A percentile compares a stretch with the other conserved stretches of the same genome.
These are phyloP conservation scores for Plantago lanceolata DNA, from an alignment of 305 asterid species.

Conservation along the genomic window DNA sequence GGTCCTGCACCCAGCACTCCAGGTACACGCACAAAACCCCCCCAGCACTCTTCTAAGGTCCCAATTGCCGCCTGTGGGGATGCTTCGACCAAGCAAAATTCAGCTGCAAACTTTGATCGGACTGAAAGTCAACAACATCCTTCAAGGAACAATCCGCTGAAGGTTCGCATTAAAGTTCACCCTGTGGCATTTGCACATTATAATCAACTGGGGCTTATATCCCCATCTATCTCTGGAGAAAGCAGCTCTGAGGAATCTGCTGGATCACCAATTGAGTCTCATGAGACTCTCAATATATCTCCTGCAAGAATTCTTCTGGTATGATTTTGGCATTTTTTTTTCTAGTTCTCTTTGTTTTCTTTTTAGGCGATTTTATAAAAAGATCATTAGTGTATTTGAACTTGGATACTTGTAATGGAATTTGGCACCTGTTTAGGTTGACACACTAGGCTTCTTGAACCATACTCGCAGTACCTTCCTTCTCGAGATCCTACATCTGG, in stretches of 20 bases:
- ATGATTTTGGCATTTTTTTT: constrained; percentile 19
- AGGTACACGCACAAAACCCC: constrained; percentile 20
- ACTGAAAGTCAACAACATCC: constrained; percentile 43
- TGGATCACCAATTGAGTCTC: constrained; percentile 39
- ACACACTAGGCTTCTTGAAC: too few relatives aligned
- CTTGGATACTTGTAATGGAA: background rate
- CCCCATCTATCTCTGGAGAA: constrained; percentile 78
- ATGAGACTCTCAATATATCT: constrained; percentile 45
- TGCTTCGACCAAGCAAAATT: constrained; percentile 36
- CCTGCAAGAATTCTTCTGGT: constrained; percentile 62
- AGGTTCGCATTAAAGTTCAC: constrained; percentile 74
- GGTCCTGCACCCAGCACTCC: constrained; percentile 40
- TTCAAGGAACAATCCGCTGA: constrained; percentile 43
- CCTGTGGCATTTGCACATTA: constrained; percentile 47
- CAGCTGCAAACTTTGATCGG: constrained; percentile 35
- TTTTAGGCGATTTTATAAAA: background rate
- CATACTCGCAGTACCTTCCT: background rate
- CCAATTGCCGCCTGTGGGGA: constrained; percentile 34
- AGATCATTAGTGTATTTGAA: constrained; percentile 18
- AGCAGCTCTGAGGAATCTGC: constrained; percentile 62
- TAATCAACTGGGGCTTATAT: constrained; percentile 69
- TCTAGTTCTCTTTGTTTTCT: constrained; percentile 14
- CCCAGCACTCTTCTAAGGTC: constrained; percentile 20
- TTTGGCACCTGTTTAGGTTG: background rate
- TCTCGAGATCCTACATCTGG: background rate